These are phyloP conservation scores for Dichomitus squalens DNA, from an alignment of 1,284 basidiomycete genomes.

Conservation along the genomic window DNA sequence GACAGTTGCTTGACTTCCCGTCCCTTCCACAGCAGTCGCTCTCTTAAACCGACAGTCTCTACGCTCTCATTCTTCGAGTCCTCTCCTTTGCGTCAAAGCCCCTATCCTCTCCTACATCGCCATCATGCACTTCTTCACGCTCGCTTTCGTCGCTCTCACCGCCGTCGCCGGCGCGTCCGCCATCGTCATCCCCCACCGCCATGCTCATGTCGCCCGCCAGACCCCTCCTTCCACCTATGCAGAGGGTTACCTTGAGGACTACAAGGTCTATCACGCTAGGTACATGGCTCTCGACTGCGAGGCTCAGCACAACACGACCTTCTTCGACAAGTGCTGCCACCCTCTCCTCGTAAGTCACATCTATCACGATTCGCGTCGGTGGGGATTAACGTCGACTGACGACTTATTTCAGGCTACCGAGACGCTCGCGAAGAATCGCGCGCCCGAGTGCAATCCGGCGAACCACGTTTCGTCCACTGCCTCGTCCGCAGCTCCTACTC, in stretches of 20 bases:
- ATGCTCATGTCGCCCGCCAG: slow-evolving; percentile 35
- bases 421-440: slow-evolving; percentile 48
- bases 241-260: slow-evolving; percentile 43
- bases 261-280: slow-evolving; percentile 65
- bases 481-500: slow-evolving; percentile 31
- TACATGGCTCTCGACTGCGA: slow-evolving; percentile 62
- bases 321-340: slow-evolving; percentile 67
- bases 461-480: slow-evolving; percentile 27
- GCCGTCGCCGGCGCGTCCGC: slow-evolving; percentile 45
- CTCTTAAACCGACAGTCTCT: slow-evolving; percentile 31
- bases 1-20: slow-evolving; percentile 10
- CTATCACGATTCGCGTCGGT: neutral
- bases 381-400: neutral
- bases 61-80: slow-evolving; percentile 20
- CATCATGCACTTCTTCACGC: slow-evolving; percentile 49
- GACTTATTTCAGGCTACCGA: slow-evolving; percentile 42
- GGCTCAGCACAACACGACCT: slow-evolving; percentile 62
- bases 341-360: slow-evolving; percentile 46
- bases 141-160: slow-evolving; percentile 53
- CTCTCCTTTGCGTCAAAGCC: slow-evolving; percentile 33
- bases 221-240: slow-evolving; percentile 45
- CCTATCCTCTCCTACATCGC: slow-evolving; percentile 16
- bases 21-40: slow-evolving; percentile 27
- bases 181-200: slow-evolving; percentile 44
- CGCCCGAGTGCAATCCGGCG: slow-evolving; percentile 52